phyloP scores from a whole-genome alignment of 176 grass and related monocot species.

The Ensete glaucum region DNA sequence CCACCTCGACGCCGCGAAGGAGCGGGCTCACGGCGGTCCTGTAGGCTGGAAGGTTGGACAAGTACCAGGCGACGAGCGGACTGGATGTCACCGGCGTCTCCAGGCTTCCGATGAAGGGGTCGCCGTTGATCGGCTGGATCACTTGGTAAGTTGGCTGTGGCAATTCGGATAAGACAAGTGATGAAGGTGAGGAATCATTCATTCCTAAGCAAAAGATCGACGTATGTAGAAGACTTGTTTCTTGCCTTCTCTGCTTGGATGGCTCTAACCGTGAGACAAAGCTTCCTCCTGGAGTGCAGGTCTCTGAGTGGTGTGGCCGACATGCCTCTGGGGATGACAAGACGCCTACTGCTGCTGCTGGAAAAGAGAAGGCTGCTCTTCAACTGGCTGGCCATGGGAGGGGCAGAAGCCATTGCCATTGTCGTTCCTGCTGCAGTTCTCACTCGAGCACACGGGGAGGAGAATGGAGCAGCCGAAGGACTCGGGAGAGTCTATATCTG shows the following conservation, averaged over 20 bases:
- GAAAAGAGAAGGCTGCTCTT: conserved; percentile 35
- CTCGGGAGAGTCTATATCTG: conserved; percentile 3
- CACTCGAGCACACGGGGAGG: conserved; percentile 13
- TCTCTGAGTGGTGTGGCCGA: conserved; percentile 31
- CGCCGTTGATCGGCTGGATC: conserved; percentile 90
- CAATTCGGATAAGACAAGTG: not conserved
- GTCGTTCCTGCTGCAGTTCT: not conserved
- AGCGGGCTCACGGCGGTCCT: conserved; percentile 89
- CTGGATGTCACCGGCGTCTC: conserved; percentile 90
- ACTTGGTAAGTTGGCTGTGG: conserved; percentile 76
- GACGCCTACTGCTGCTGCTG: conserved; percentile 17
- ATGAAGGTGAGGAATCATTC: not conserved
- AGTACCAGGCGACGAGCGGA: conserved; percentile 82
- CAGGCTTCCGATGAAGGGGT: conserved; percentile 86
- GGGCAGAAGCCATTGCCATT: conserved; percentile 74
- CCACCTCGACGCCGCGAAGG: conserved; percentile 86
- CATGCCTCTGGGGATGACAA: conserved; percentile 41
- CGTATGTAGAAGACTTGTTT: not conserved
- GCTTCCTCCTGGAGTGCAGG: conserved; percentile 25
- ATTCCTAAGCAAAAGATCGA: not conserved
- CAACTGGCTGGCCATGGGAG: conserved; percentile 79
- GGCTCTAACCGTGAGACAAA: conserved; percentile 64
- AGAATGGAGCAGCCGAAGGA: conserved; percentile 9
- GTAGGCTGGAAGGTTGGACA: conserved; percentile 97
- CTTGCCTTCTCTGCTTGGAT: conserved; percentile 68